These are phyloP conservation scores for Hanseniaspora hatyaiensis DNA, from an alignment of 805 yeast genomes.

Conservation along the genomic window DNA sequence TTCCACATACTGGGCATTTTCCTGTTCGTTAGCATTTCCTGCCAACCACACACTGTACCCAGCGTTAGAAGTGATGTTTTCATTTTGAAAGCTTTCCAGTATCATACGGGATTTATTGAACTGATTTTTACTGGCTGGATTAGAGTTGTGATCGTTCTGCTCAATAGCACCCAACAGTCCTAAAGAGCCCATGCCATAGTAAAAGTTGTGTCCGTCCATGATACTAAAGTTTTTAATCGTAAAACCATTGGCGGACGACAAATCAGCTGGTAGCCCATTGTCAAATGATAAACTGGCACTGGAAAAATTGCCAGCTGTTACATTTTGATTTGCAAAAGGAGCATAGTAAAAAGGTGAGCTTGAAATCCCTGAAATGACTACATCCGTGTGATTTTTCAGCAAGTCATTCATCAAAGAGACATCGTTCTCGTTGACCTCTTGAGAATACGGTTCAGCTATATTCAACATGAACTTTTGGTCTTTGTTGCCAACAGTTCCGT, in stretches of 20 bases:
- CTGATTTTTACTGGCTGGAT: no score
- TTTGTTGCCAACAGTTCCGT: conserved; percentile 23
- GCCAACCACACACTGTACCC: conserved; percentile 38
- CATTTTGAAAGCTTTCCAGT: conserved; percentile 28
- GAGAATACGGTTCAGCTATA: conserved; percentile 31
- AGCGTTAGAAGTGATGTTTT: conserved; percentile 29
- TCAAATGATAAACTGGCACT: not conserved
- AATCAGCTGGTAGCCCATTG: no score
- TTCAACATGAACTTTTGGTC: conserved; percentile 27
- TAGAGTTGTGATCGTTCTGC: conserved; percentile 18
- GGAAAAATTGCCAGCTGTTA: not conserved
- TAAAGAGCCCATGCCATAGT: conserved; percentile 34
- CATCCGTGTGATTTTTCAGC: not conserved
- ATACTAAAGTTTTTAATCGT: conserved; percentile 25
- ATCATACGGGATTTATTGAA: conserved; percentile 26
- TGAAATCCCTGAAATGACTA: not conserved
- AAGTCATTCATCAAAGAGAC: not conserved
- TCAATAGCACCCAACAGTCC: conserved; percentile 34
- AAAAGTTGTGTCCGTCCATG: conserved; percentile 31
- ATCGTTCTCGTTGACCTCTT: conserved; percentile 24
- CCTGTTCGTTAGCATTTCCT: conserved; percentile 3
- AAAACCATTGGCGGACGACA: not conserved
- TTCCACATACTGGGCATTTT: not conserved
- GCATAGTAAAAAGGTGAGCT: not conserved
- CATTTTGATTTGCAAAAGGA: not conserved